Base-by-base conservation (phyloP, 371 early-diverging fungal species). In the Syncephalis plumigaleata region DNA sequence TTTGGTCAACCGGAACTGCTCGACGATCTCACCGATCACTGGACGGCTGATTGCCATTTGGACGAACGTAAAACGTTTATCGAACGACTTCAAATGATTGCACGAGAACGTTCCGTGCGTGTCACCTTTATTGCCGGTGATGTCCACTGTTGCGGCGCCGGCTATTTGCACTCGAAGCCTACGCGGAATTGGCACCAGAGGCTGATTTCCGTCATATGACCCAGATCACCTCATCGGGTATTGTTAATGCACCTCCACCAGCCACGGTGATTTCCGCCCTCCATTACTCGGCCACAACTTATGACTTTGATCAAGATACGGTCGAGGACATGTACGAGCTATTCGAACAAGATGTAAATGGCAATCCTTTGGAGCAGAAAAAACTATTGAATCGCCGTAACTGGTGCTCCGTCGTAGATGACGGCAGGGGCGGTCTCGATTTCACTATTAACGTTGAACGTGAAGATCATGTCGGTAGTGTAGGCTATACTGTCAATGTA, bases 71-170 rank as follows among this genome's bases (percentile, higher is more conserved):
- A 68, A 53, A 48, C 56, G 31, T 68, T 87, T 54, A 64, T 90
- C 24, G 51, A 61, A 13, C 58, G 70, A 1, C 64, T 90, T 16
- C 85, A 85, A 53, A 60, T 63, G 21, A 68, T 71, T 51, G 73
- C 91, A 15, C 61, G 63, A 11, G 61, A 62, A 13, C 66, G 63
- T 42, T 64, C 66, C 31, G 60, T 83, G 25, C 73, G 91, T n/a
- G 77, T 86, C n/a, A 78, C 80, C 0, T 80, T 88, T 54, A 56
- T 88, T 9, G 75, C 77, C 3, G 91, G 88, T 31, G 91, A 90
- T 57, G 89, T 88, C 39, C 91, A 91, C 55, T 84, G 83, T 51
- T 71, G 77, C 45, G 87, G 79, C 9, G 69, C 76, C 17, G 84
- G 85, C 0, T 63, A 69, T 23, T 66, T 81, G 53, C 26, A 36